Evolutionary conservation across 192 early-diverging fungal genomes (phyloP).

Genomic region (Neocallimastix lanati): DNA sequence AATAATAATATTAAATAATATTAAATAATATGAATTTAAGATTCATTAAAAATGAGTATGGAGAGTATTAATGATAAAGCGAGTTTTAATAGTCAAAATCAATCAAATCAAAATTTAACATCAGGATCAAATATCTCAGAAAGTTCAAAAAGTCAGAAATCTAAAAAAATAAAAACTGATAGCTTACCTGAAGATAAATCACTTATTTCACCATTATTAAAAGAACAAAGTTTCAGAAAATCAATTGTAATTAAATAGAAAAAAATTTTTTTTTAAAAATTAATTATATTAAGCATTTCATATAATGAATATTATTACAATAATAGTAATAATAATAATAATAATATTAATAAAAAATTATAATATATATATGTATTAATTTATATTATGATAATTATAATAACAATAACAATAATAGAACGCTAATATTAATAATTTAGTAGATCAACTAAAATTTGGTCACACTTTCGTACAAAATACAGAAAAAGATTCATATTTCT

Average conservation of each 20-base stretch:
- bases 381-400: no score
- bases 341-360: no score
- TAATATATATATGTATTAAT: no score
- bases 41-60: background rate
- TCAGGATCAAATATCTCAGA: background rate
- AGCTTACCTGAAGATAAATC: background rate
- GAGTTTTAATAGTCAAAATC: background rate
- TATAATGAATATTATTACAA: no score
- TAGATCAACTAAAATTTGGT: constrained; percentile 6
- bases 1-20: no score
- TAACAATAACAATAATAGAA: constrained; percentile 4
- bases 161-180: background rate
- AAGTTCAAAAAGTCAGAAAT: background rate
- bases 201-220: background rate
- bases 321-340: no score
- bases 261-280: background rate
- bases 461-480: constrained; percentile 20
- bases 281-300: no score
- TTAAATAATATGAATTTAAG: no score
- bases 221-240: constrained; percentile 3
- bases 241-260: background rate
- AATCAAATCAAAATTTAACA: background rate
- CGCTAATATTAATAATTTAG: background rate
- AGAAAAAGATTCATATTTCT: constrained; percentile 12
- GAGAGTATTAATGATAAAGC: background rate